A percentile compares a stretch with the other conserved stretches of the same genome.
Conservation (phyloP, 2,329 filamentous ascomycete species). For the Leptographium lundbergii region DNA sequence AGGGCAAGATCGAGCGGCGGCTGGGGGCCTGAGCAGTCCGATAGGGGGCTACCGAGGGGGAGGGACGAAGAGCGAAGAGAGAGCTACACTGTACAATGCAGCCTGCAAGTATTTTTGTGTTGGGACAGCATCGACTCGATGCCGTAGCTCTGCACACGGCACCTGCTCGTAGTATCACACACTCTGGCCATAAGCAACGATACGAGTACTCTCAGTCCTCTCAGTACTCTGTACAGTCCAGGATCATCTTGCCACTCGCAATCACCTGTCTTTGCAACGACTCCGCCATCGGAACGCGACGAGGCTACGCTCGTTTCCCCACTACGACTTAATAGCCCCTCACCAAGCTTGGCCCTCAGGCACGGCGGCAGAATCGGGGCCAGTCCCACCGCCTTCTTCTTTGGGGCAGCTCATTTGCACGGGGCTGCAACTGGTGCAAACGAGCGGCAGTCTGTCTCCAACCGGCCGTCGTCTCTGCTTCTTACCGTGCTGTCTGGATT, state of each 20-base stretch:
- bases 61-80: constrained; percentile 2
- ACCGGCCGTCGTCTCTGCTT: too few species aligned
- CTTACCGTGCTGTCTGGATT: background rate
- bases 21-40: constrained; percentile 29
- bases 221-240: too few species aligned
- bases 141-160: too few species aligned
- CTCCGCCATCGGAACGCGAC: background rate
- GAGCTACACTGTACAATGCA: too few species aligned
- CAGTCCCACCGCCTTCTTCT: background rate
- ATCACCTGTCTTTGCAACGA: too few species aligned
- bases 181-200: too few species aligned
- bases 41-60: background rate
- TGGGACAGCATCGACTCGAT: too few species aligned
- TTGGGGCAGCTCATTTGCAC: background rate
- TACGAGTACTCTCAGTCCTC: too few species aligned
- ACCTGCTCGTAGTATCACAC: too few species aligned
- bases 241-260: background rate
- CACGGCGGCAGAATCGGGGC: background rate
- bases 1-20: constrained; percentile 60
- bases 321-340: background rate
- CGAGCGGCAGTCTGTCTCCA: too few species aligned
- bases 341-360: background rate
- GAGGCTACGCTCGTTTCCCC: background rate
- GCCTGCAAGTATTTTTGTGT: too few species aligned
- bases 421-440: background rate